Evolutionary conservation across 225 moss, liverwort and hornwort genomes (phyloP).

Genomic region (Climacium dendroides): DNA sequence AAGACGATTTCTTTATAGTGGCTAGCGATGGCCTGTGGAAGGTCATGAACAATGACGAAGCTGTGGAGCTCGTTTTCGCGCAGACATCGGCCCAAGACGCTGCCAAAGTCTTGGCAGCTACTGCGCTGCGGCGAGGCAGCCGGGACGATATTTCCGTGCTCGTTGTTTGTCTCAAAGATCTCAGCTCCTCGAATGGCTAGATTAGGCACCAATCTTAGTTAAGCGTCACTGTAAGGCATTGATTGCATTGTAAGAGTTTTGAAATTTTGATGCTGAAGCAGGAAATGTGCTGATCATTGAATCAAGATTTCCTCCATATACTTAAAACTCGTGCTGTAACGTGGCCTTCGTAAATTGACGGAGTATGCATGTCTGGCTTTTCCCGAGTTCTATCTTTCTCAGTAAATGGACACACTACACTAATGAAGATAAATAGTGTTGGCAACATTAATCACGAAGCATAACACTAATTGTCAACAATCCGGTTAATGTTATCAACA

Average conservation of each 20-base stretch:
- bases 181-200: not conserved
- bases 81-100: slow-evolving; percentile 21
- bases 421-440: too few relatives aligned
- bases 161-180: slow-evolving; percentile 33
- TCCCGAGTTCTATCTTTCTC: not conserved
- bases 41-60: slow-evolving; percentile 34
- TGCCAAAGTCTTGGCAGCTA: slow-evolving; percentile 33
- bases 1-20: slow-evolving; percentile 38
- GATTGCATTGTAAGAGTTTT: not conserved
- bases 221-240: not conserved
- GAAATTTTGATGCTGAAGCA: not conserved
- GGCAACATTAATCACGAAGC: too few relatives aligned
- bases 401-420: too few relatives aligned
- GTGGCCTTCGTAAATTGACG: not conserved
- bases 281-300: not conserved
- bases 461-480: too few relatives aligned
- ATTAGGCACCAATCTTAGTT: not conserved
- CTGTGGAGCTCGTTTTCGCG: slow-evolving; percentile 18
- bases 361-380: not conserved
- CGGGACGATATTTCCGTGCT: slow-evolving; percentile 45
- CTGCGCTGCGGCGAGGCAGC: slow-evolving; percentile 28
- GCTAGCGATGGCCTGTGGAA: slow-evolving; percentile 53
- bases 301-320: not conserved
- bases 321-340: not conserved
- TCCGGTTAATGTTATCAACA: too few relatives aligned